Conservation (phyloP, 148 eudicot species). For the Salicornia ramosissima region DNA sequence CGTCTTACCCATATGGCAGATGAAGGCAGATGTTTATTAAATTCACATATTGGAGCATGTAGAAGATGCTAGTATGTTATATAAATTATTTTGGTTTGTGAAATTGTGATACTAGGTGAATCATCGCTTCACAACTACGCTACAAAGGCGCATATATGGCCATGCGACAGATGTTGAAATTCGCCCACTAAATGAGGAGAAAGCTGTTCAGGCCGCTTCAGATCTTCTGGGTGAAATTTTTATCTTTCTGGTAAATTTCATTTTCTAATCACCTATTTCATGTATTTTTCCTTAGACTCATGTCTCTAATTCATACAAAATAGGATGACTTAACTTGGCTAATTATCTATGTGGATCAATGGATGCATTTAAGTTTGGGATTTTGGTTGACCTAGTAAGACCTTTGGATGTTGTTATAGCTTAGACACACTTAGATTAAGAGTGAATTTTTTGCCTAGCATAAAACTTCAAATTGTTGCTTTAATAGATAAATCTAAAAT, state of each 20-base stretch:
- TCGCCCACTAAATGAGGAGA: constrained; percentile 88
- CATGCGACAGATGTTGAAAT: constrained; percentile 91
- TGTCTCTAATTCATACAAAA: background rate
- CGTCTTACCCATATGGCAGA: background rate
- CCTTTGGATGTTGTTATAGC: background rate
- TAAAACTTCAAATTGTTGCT: background rate
- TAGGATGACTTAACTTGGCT: background rate
- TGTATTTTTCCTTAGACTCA: background rate
- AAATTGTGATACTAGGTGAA: constrained; percentile 47
- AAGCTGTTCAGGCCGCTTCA: constrained; percentile 87
- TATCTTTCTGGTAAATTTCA: constrained; percentile 65
- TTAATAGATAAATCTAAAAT: background rate
- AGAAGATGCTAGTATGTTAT: background rate
- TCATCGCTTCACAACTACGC: constrained; percentile 73
- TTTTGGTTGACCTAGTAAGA: background rate
- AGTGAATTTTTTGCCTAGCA: background rate
- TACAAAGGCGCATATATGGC: constrained; percentile 86
- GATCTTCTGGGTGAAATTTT: constrained; percentile 89
- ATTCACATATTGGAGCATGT: background rate
- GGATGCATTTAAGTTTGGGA: constrained; percentile 5
- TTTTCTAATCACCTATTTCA: background rate
- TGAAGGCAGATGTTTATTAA: background rate
- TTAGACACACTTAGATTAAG: background rate
- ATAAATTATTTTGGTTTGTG: constrained; percentile 14
- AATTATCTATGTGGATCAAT: background rate